Evolutionary conservation across 805 yeast genomes (phyloP), one percentile per base, ranked within the genome.

Genomic region (Candida insectalens): DNA sequence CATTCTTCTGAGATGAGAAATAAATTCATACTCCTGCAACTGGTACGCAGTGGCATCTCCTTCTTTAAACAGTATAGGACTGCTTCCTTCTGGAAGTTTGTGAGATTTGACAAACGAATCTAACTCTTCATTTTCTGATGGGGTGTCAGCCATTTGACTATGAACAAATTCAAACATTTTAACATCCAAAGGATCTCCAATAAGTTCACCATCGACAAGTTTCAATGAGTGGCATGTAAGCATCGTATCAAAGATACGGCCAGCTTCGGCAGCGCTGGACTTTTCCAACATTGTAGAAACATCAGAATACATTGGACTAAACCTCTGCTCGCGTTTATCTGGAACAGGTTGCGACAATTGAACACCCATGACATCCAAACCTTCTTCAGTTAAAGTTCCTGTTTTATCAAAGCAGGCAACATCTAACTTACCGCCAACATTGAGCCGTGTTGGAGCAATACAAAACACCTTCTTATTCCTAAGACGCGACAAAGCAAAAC

Each of bases 371-470:
- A 92, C 83, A 53, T 89, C 97, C 25, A 92, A 64, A 0, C 97
- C 97, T 53, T 92, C 98, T 50, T 92, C 97, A 0, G 99, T 92
- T 42, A 92, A 63, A 0, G 99, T 92, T 3, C 99, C 99, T 0
- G 99, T 92, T 52, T 92, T 92, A 60, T 92, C 99, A 56, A 92
- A 92, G 49, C 95, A 87, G 50, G 85, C 65, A 3, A 83, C 74
- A 51, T 89, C 96, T 18, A 92, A 53, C 46, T 92, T 87, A 7
- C 98, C 98, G 23, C 95, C 96, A n/a, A 92, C 78, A 50, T 92
- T 92, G 30, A 94, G 92, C 39, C 95, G 70, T 2, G 92, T 83
- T 3, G 99, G 98, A 2, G 96, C 76, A 36, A 89, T 89, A 55
- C 98, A 92, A 47, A 78, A 92, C 2, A 94, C 77, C 27, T 71